Conservation (phyloP, 1,139 yeast genomes). For the Candida sanyaensis region DNA sequence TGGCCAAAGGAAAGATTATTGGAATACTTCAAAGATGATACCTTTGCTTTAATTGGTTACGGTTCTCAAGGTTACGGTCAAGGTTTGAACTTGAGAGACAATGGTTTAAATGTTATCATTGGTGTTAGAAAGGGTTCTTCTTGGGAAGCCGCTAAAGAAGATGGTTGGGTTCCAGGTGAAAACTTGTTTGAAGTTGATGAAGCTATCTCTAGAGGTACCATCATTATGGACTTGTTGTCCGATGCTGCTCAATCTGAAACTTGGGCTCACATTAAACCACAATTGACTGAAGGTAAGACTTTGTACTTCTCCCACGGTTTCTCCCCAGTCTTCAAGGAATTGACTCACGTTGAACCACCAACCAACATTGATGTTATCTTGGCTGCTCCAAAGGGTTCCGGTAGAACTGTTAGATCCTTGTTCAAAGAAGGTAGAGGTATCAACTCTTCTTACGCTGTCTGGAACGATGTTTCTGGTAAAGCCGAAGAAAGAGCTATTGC, state of each 20-base stretch:
- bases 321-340: slow-evolving; percentile 98
- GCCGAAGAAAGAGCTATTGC: slow-evolving; percentile 99
- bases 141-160: slow-evolving; percentile 99
- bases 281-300: slow-evolving; percentile 95
- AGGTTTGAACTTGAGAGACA: slow-evolving; percentile 98
- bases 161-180: slow-evolving; percentile 99
- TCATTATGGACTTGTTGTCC: slow-evolving; percentile 95
- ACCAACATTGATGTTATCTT: slow-evolving; percentile 92
- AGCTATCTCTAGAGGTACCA: slow-evolving; percentile 90
- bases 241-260: slow-evolving; percentile 99
- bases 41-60: slow-evolving; percentile 96
- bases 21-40: slow-evolving; percentile 96
- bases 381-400: slow-evolving; percentile 99
- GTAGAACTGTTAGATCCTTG: slow-evolving; percentile 98
- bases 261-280: slow-evolving; percentile 84
- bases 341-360: slow-evolving; percentile 97
- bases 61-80: slow-evolving; percentile 99
- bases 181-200: slow-evolving; percentile 93
- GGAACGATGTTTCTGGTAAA: slow-evolving; percentile 99
- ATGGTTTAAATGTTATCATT: slow-evolving; percentile 93
- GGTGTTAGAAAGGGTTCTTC: slow-evolving; percentile 99
- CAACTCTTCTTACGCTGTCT: slow-evolving; percentile 98
- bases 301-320: slow-evolving; percentile 99
- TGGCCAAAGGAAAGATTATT: slow-evolving; percentile 98
- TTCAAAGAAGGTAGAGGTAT: slow-evolving; percentile 99